Base-by-base conservation (phyloP, 2,329 filamentous ascomycete genomes). In the Didymella keratinophila region DNA sequence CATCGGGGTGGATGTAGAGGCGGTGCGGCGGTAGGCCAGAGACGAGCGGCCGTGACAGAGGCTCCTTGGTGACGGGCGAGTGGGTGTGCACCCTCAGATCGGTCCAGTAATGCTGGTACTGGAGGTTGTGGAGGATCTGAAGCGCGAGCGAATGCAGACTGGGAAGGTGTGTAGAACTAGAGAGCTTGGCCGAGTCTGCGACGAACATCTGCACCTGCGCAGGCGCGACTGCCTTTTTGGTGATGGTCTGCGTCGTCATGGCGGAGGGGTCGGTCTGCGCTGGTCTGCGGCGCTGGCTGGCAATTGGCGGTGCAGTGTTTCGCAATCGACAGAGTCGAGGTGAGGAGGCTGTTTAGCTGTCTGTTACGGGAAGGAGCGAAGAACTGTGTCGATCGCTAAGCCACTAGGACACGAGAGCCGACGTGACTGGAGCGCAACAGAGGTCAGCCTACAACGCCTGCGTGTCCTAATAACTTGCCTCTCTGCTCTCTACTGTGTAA, bases 1-100 rank as follows among this genome's bases (percentile, higher is more conserved):
- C 91, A 74, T 95, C 91, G 1, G 91, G 91, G 71, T 95, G 90
- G 50, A 91, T 81, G 76, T 95, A 94, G 41, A 93, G 82, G 44
- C 88, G 85, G 43, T 85, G 83, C 0, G 91, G 90, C 1, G 91
- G 90, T 3, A 93, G 78, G 25, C 91, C 91, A 21, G 86, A 88
- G 56, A 95, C 82, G 51, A 94, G 75, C 6, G 87, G 86, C 20
- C 90, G 84, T 1, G 84, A 79, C 10, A 87, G 81, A 11, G 68
- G 71, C 27, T 59, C 51, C 20, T 74, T 69, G 56, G 77, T 73
- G 65, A 78, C 50, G 20, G 78, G 76, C 41, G 81, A 78, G 52
- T 78, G 75, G 2, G 76, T 82, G 74, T 89, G 83, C 20, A 86
- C 71, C 47, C 82, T 76, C 44, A 93, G 77, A 21, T 82, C 75